Percentiles rank a stretch among this genome's conserved stretches.
Conservation (phyloP, 2,329 filamentous ascomycete species). For the Phaeosphaeriaceae sp. region DNA sequence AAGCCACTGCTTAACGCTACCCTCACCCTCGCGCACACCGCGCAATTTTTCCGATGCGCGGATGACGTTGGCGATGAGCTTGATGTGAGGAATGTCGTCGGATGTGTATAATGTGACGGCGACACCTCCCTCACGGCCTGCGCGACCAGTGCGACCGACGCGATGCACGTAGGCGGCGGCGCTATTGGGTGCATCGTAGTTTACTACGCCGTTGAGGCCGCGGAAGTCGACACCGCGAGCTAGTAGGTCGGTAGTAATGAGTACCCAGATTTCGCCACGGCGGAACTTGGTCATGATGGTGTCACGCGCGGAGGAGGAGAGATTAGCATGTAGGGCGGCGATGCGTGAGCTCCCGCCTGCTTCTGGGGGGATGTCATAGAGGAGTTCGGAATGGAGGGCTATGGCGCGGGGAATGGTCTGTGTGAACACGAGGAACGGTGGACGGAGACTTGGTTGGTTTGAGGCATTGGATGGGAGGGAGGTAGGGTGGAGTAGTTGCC, state of each 20-base stretch:
- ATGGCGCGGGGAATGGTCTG: slow-evolving; percentile 92
- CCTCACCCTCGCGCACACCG: slow-evolving; percentile 49
- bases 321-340: slow-evolving; percentile 86
- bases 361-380: slow-evolving; percentile 90
- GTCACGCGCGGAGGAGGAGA: slow-evolving; percentile 77
- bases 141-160: slow-evolving; percentile 87
- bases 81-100: slow-evolving; percentile 89
- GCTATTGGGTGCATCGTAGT: slow-evolving; percentile 95
- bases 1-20: slow-evolving; percentile 70
- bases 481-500: slow-evolving; percentile 83
- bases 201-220: slow-evolving; percentile 93
- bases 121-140: slow-evolving; percentile 83
- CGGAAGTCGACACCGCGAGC: slow-evolving; percentile 93
- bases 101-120: slow-evolving; percentile 95
- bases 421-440: slow-evolving; percentile 93
- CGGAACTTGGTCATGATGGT: slow-evolving; percentile 89
- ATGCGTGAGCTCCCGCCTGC: slow-evolving; percentile 85
- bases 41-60: slow-evolving; percentile 77
- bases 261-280: slow-evolving; percentile 90
- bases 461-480: slow-evolving; percentile 57
- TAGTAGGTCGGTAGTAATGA: slow-evolving; percentile 94
- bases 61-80: slow-evolving; percentile 92
- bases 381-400: slow-evolving; percentile 85
- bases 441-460: slow-evolving; percentile 65
- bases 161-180: slow-evolving; percentile 92